A percentile compares a stretch with the other conserved stretches of the same genome.
Evolutionary conservation across 306 rosid genomes (phyloP).

Genomic region (Trifolium repens): DNA sequence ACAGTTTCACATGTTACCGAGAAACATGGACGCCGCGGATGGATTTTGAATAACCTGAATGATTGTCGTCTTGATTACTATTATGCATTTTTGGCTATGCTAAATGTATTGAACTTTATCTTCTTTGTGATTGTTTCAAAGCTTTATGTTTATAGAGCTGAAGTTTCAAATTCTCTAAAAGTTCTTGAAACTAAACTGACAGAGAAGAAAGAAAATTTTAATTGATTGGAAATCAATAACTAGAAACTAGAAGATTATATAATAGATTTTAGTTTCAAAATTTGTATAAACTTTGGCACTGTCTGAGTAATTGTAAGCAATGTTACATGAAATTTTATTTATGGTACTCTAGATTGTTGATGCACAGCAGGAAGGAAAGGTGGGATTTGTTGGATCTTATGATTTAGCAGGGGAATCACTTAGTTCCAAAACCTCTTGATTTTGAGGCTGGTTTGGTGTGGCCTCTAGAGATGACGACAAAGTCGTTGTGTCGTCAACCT

Average conservation of each 20-base stretch:
- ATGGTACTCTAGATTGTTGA: too few relatives aligned
- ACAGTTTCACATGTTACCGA: slow-evolving; percentile 54
- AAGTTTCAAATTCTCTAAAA: slow-evolving; percentile 63
- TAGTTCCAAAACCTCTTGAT: too few relatives aligned
- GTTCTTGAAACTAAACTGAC: slow-evolving; percentile 56
- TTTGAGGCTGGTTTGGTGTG: too few relatives aligned
- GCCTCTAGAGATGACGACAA: too few relatives aligned
- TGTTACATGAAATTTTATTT: too few relatives aligned
- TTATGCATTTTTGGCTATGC: slow-evolving; percentile 52
- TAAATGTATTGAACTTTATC: slow-evolving; percentile 58
- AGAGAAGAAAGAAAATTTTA: slow-evolving; percentile 31
- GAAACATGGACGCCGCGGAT: slow-evolving; percentile 50
- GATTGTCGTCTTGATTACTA: slow-evolving; percentile 67
- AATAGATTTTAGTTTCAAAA: background rate
- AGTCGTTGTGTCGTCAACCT: too few relatives aligned
- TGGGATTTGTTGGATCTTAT: too few relatives aligned
- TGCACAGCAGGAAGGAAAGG: too few relatives aligned
- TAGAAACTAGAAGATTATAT: background rate
- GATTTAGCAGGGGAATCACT: too few relatives aligned
- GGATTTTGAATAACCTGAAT: slow-evolving; percentile 73
- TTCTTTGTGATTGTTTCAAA: slow-evolving; percentile 51
- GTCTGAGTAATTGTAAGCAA: too few relatives aligned
- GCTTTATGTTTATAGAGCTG: slow-evolving; percentile 68
- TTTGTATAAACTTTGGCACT: too few relatives aligned
- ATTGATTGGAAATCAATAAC: background rate